Conservation (phyloP, 1,139 yeast genomes). For the Hansenula sp. region DNA sequence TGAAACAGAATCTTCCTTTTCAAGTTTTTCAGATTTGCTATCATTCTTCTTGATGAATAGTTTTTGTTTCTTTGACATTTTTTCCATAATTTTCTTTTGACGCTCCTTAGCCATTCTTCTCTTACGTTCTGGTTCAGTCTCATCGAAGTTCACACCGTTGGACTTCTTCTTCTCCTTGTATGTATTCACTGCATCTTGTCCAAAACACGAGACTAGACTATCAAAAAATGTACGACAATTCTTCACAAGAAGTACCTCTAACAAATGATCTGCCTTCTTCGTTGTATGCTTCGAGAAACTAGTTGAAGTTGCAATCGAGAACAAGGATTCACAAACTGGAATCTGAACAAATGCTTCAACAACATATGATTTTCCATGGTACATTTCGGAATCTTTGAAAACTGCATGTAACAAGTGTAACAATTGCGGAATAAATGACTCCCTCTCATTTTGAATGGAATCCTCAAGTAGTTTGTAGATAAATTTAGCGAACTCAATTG, state of each 20-base stretch:
- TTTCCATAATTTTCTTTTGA: constrained; percentile 68
- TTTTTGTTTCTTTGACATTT: constrained; percentile 74
- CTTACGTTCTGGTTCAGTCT: constrained; percentile 50
- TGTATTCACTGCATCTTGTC: constrained; percentile 45
- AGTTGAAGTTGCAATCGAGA: constrained; percentile 44
- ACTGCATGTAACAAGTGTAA: constrained; percentile 68
- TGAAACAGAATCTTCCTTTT: constrained; percentile 23
- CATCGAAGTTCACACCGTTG: constrained; percentile 40
- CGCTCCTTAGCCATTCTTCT: constrained; percentile 58
- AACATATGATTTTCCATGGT: constrained; percentile 35
- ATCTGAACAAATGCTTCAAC: constrained; percentile 45
- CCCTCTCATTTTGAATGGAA: constrained; percentile 46
- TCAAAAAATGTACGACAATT: constrained; percentile 45
- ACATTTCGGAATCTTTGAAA: constrained; percentile 47
- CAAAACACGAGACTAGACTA: constrained; percentile 52
- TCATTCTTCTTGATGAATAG: constrained; percentile 55
- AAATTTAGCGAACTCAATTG: constrained; percentile 50
- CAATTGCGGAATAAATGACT: constrained; percentile 52
- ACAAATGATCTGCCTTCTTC: constrained; percentile 51
- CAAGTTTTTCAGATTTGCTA: constrained; percentile 30
- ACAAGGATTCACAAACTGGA: constrained; percentile 53
- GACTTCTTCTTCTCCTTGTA: constrained; percentile 44
- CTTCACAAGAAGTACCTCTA: constrained; percentile 45
- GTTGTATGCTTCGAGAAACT: constrained; percentile 45
- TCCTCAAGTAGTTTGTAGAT: constrained; percentile 52